Conservation (phyloP, 78 protist species). For the Trichosphaerium sp. region DNA sequence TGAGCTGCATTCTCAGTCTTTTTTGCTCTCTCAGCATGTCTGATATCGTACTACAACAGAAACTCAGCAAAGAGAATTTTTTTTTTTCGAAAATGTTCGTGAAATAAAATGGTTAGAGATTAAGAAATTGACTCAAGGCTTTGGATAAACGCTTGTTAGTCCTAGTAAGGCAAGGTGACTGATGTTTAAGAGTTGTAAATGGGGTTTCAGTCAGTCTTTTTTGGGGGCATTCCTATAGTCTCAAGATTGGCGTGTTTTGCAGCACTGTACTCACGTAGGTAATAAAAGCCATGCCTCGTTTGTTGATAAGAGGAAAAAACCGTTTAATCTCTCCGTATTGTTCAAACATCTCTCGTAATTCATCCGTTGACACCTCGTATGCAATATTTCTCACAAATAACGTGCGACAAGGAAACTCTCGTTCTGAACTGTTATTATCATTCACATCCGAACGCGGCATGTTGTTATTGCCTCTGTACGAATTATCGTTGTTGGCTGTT, state of each 20-base stretch:
- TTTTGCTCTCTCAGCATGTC: slow-evolving; percentile 40
- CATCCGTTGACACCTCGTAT: not conserved
- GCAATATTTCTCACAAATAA: slow-evolving; percentile 39
- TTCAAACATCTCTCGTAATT: not conserved
- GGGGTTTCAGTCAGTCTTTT: too few species aligned
- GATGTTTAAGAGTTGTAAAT: too few species aligned
- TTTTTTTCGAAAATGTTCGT: not conserved
- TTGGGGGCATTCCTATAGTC: too few species aligned
- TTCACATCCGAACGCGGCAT: too few species aligned
- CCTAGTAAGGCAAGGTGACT: too few species aligned
- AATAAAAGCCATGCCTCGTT: slow-evolving; percentile 40
- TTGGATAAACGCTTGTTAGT: too few species aligned
- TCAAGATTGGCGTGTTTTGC: not conserved
- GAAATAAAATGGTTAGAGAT: too few species aligned
- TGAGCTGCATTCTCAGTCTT: slow-evolving; percentile 13
- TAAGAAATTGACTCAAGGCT: too few species aligned
- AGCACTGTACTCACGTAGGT: slow-evolving; percentile 13
- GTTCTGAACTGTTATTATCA: too few species aligned
- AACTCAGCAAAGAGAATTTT: not conserved
- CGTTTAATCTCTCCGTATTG: slow-evolving; percentile 30
- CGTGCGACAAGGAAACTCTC: slow-evolving; percentile 31
- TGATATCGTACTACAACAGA: slow-evolving; percentile 18
- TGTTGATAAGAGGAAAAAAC: slow-evolving; percentile 23
- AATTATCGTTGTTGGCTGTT: too few species aligned
- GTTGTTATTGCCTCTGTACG: too few species aligned